A percentile compares a stretch with the other conserved stretches of the same genome.
Conservation (phyloP, 345 rosid genomes). For the Eucalyptus microcorys region DNA sequence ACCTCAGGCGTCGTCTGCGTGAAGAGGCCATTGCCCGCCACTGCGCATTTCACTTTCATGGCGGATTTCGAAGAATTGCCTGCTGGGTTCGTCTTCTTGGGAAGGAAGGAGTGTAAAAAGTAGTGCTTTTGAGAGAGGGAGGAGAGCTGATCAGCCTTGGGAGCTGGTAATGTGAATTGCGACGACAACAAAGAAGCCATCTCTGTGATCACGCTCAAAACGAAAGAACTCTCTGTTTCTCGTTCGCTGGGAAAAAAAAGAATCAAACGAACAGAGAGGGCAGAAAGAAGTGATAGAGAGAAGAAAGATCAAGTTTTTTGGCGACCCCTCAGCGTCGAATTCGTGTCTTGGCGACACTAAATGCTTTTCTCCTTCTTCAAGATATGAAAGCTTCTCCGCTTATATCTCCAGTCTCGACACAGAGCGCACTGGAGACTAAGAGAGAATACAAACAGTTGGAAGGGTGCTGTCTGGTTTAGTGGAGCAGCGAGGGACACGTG, state of each 20-base stretch:
- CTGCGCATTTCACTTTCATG: constrained; percentile 46
- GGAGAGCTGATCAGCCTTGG: constrained; percentile 62
- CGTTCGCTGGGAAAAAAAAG: not conserved
- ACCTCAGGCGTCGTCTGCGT: constrained; percentile 91
- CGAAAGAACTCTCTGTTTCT: constrained; percentile 2
- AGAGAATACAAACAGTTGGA: not conserved
- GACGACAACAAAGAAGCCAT: constrained; percentile 80
- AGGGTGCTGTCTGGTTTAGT: constrained; percentile 26
- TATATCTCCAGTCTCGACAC: not conserved
- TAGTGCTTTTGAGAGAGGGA: constrained; percentile 61
- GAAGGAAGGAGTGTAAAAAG: constrained; percentile 67
- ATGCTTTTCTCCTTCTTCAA: not conserved
- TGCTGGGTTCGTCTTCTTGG: constrained; percentile 18
- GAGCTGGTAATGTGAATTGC: constrained; percentile 47
- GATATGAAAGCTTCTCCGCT: not conserved
- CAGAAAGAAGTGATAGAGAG: not conserved
- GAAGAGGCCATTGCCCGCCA: constrained; percentile 85
- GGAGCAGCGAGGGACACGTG: constrained; percentile 72
- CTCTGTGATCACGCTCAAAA: not conserved
- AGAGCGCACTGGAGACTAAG: not conserved
- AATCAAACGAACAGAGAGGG: not conserved
- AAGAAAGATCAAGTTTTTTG: not conserved
- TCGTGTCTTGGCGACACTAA: not conserved
- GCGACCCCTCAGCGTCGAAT: not conserved
- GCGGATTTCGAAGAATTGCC: constrained; percentile 20